Evolutionary conservation across 108 stramenopile genomes (phyloP).

Genomic region (Mayamaea pseudoterrestris): DNA sequence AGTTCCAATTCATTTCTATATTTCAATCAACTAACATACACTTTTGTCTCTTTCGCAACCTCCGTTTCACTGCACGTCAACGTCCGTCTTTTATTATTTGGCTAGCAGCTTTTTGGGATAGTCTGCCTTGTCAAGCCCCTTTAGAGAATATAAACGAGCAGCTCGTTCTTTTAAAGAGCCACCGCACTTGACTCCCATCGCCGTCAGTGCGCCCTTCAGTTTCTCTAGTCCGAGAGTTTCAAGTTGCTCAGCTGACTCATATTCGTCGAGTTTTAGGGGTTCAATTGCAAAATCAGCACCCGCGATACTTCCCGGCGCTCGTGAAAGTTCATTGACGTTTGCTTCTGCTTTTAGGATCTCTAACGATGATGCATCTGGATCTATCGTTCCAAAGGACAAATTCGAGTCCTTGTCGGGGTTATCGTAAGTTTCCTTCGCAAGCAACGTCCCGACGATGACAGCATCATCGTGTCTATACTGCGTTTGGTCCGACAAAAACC

Average conservation of each 20-base stretch:
- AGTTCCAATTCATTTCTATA: too few species aligned
- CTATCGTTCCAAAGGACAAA: too few species aligned
- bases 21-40: too few species aligned
- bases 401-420: constrained; percentile 2
- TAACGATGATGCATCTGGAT: too few species aligned
- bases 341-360: too few species aligned
- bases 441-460: constrained; percentile 27
- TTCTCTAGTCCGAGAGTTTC: constrained; percentile 73
- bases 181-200: constrained; percentile 86
- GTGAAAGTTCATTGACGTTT: too few species aligned
- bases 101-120: constrained; percentile 60
- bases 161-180: constrained; percentile 77
- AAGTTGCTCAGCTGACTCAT: constrained; percentile 35
- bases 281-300: too few species aligned
- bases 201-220: constrained; percentile 73
- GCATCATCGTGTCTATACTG: constrained; percentile 17
- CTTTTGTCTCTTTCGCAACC: too few species aligned
- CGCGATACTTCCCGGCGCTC: too few species aligned
- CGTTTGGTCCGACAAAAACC: constrained; percentile 25
- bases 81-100: constrained; percentile 56
- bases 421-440: constrained; percentile 8
- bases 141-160: constrained; percentile 71
- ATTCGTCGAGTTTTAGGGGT: constrained; percentile 39
- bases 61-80: constrained; percentile 6
- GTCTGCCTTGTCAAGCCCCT: constrained; percentile 61